Evolutionary conservation across 2,329 filamentous ascomycete species (phyloP).

Genomic region (Aspergillus sp.): DNA sequence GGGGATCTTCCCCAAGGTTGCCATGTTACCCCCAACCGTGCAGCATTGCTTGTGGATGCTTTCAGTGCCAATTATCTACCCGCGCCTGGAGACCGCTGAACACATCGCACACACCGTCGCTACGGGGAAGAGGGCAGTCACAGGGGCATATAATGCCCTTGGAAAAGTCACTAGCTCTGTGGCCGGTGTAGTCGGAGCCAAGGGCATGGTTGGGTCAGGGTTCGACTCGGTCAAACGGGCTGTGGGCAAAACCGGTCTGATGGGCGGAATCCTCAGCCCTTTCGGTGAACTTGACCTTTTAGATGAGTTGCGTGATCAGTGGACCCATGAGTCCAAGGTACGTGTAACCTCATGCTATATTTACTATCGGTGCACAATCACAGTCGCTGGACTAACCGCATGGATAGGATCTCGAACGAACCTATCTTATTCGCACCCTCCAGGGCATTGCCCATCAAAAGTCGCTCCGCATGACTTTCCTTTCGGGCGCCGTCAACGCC

Average conservation of each 20-base stretch:
- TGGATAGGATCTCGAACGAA: slow-evolving; percentile 79
- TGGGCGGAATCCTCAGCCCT: slow-evolving; percentile 93
- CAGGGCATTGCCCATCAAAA: slow-evolving; percentile 96
- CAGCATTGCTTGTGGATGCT: slow-evolving; percentile 98
- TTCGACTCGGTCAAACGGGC: slow-evolving; percentile 96
- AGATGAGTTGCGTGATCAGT: slow-evolving; percentile 92
- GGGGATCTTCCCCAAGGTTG: slow-evolving; percentile 93
- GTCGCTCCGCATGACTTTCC: slow-evolving; percentile 92
- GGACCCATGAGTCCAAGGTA: slow-evolving; percentile 93
- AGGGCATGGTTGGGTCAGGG: slow-evolving; percentile 86
- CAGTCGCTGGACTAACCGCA: not conserved
- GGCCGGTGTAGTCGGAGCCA: slow-evolving; percentile 91
- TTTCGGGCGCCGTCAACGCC: slow-evolving; percentile 86
- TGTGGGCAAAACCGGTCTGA: slow-evolving; percentile 89
- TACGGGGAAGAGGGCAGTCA: slow-evolving; percentile 94
- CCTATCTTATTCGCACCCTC: slow-evolving; percentile 91
- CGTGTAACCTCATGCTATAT: not conserved
- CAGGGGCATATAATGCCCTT: slow-evolving; percentile 91
- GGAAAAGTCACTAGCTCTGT: slow-evolving; percentile 95
- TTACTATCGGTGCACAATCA: not conserved
- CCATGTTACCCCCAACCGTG: slow-evolving; percentile 83
- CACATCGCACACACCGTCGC: slow-evolving; percentile 87
- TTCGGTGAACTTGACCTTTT: slow-evolving; percentile 95
- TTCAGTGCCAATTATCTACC: slow-evolving; percentile 87
- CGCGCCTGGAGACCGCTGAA: slow-evolving; percentile 86